phyloP scores from a whole-genome alignment of 495 filamentous ascomycete species.

The Hypoxylon perforatum region DNA sequence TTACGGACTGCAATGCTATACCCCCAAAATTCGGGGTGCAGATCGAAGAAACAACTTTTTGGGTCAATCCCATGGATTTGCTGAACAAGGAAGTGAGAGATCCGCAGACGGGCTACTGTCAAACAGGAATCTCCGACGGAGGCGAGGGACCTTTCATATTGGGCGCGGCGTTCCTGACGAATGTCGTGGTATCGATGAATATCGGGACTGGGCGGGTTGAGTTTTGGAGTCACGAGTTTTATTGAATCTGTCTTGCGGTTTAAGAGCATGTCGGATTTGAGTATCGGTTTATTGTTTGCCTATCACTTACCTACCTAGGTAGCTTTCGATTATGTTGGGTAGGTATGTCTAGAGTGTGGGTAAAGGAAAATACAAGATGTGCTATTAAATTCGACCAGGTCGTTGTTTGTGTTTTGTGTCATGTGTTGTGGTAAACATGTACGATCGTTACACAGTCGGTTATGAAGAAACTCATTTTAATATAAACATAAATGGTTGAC shows the following conservation, averaged over 20 bases:
- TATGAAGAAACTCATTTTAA: too few relatives aligned
- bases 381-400: too few relatives aligned
- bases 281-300: neutral
- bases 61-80: constrained; percentile 66
- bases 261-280: too few relatives aligned
- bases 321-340: too few relatives aligned
- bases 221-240: constrained; percentile 24
- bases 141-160: constrained; percentile 63
- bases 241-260: neutral
- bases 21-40: constrained; percentile 64
- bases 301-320: neutral
- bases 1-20: constrained; percentile 65
- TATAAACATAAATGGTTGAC: too few relatives aligned
- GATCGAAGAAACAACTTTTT: constrained; percentile 62
- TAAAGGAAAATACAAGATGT: too few relatives aligned
- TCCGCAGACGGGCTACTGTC: constrained; percentile 57
- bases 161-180: constrained; percentile 72
- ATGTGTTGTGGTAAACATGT: too few relatives aligned
- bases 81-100: constrained; percentile 54
- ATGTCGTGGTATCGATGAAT: constrained; percentile 71
- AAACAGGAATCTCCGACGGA: constrained; percentile 57
- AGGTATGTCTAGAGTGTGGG: too few relatives aligned
- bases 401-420: too few relatives aligned
- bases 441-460: too few relatives aligned
- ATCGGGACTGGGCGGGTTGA: constrained; percentile 52